phyloP scores from a whole-genome alignment of 305 asterid species.

The Fraxinus albicans region DNA sequence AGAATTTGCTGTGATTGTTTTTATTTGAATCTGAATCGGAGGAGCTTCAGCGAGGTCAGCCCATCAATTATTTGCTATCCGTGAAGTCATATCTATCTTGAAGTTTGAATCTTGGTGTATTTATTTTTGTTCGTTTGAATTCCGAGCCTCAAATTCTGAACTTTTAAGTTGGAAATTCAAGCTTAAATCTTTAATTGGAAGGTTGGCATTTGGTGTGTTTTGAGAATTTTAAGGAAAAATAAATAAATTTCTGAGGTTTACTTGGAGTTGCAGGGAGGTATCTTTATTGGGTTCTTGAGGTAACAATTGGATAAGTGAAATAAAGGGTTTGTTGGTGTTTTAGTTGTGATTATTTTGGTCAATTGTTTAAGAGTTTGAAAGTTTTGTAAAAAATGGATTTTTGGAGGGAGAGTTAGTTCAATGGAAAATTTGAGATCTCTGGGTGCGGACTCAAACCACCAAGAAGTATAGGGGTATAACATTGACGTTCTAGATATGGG shows the following conservation, averaged over 20 bases:
- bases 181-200: slow-evolving; percentile 49
- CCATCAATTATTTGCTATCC: slow-evolving; percentile 24
- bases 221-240: slow-evolving; percentile 37
- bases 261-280: slow-evolving; percentile 55
- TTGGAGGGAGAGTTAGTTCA: slow-evolving; percentile 83
- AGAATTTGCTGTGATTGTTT: slow-evolving; percentile 1
- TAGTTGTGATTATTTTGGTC: slow-evolving; percentile 30
- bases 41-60: slow-evolving; percentile 43
- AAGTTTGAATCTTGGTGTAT: slow-evolving; percentile 38
- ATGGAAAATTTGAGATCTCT: slow-evolving; percentile 63
- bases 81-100: slow-evolving; percentile 26
- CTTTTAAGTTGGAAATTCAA: slow-evolving; percentile 73
- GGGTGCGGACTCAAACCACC: slow-evolving; percentile 38
- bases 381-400: slow-evolving; percentile 48
- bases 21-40: slow-evolving; percentile 24
- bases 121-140: slow-evolving; percentile 33
- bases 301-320: slow-evolving; percentile 22
- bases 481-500: slow-evolving; percentile 51
- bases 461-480: slow-evolving; percentile 22
- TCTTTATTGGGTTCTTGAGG: slow-evolving; percentile 31
- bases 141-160: slow-evolving; percentile 49
- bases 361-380: slow-evolving; percentile 38
- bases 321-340: slow-evolving; percentile 33
- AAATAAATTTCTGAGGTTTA: slow-evolving; percentile 42
- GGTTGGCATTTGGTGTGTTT: slow-evolving; percentile 52